Conservation (phyloP, 2,329 filamentous ascomycete species). For the Xylaria sp. region DNA sequence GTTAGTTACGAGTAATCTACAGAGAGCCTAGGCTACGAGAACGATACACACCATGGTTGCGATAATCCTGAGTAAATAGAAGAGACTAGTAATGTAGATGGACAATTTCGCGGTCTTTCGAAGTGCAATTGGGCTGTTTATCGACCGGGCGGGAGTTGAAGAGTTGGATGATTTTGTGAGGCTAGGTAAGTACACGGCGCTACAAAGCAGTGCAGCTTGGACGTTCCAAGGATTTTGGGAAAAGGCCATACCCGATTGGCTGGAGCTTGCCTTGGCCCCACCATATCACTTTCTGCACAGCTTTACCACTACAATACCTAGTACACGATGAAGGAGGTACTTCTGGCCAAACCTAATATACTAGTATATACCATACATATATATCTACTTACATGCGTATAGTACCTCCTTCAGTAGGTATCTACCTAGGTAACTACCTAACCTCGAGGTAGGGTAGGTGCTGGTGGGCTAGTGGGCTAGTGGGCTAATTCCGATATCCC, state of each 20-base stretch:
- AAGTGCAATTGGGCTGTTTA: constrained; percentile 29
- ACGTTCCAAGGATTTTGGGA: constrained; percentile 40
- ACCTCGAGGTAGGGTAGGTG: no score
- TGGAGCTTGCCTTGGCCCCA: constrained; percentile 45
- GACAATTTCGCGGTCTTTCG: constrained; percentile 22
- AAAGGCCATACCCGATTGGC: constrained; percentile 51
- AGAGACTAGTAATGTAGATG: constrained; percentile 16
- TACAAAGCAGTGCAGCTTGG: constrained; percentile 25
- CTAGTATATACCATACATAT: no score
- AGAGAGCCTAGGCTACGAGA: constrained; percentile 12
- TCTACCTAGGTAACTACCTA: background rate
- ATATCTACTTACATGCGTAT: background rate
- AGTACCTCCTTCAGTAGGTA: background rate
- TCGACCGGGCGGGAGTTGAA: constrained; percentile 13
- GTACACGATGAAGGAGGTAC: no score
- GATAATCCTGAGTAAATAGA: constrained; percentile 24
- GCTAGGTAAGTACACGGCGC: background rate
- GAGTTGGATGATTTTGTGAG: constrained; percentile 36
- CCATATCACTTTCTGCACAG: background rate
- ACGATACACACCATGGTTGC: constrained; percentile 65
- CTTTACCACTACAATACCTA: background rate
- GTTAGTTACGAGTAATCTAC: constrained; percentile 22
- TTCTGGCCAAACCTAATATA: no score
- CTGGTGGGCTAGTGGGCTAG: no score
- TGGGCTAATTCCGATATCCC: constrained; percentile 8